Base-by-base conservation (phyloP, 139 green algal genomes). In the Haematococcus sp. region DNA sequence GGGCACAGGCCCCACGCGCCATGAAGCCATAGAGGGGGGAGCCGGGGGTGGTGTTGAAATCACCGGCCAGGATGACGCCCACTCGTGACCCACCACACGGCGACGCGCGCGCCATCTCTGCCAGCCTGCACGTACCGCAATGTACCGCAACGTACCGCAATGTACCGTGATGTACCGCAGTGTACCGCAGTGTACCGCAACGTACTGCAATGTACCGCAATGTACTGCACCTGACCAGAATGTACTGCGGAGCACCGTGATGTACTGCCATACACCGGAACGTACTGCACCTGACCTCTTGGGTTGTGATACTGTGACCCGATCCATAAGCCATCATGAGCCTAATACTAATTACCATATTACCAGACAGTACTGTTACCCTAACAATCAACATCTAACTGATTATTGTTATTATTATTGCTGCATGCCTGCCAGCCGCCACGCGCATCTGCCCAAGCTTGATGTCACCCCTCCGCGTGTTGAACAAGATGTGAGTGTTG, bases 401-500 rank as follows among this genome's bases (percentile, higher is more conserved):
- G 54, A 27, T 63, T 63, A 27, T 7, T 15, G n/a, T 63, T 73
- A 19, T 49, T 49, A 49, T 7, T 7, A 11, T 19, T 11, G 7
- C 40, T 11, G 7, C 40, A 11, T 11, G 11, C 40, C 40, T 49
- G 40, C 40, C 40, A 7, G 40, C 40, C 40, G 82, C 73, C 25
- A 80, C 66, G n/a, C 76, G 51, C 71, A 87, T 35, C 75, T 88
- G 64, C 1, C 71, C 85, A 5, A 90, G 56, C 71, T 95, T 95
- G 31, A 95, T 84, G 71, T 97, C 92, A 2, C 92, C 91, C 0
- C 94, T 77, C 80, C 94, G 93, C 25, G 90, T 91, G 71, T 97
- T 98, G 83, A 98, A 98, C 68, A 98, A 74, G 3, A 97, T 65
- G 78, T 98, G 94, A 1, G 90, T 94, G 81, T 96, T 97, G 35